Evolutionary conservation across 495 filamentous ascomycete species (phyloP), one percentile per base, ranked within the genome.

Genomic region (Talaromyces nanjingensis): DNA sequence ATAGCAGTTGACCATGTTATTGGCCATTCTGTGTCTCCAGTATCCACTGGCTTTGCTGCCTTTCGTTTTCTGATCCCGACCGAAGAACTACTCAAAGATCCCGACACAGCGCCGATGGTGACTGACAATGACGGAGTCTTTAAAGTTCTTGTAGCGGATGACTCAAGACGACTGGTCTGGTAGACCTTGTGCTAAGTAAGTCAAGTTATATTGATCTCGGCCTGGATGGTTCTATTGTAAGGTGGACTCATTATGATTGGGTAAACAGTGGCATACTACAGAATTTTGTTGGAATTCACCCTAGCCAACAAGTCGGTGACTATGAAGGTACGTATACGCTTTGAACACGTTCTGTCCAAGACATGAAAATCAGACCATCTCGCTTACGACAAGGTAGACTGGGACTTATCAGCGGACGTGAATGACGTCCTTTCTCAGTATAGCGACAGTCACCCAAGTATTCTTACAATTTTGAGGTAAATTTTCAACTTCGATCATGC

Each of bases 11-110:
- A 29, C 27, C 27, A 29, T 29, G 27, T 29, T 29, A 29, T 29
- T 29, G 27, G 27, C 27, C 27, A 29, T 29, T 70, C 76, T 9
- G 60, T 67, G 11, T 69, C 69, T 27, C 69, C 64, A 29, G 63
- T 34, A 14, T 18, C 57, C 1, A 69, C 68, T 0, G 66, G 67
- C 1, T 56, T 64, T 60, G 62, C 64, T 24, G 70, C 69, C 0
- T 74, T 72, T 37, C 67, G 72, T 8, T 74, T 72, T 58, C 33
- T 69, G 39, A 57, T 72, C 4, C 64, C 72, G 1, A 70, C 65
- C 1, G 66, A 67, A 16, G 58, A 29, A 3, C 24, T 72, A 0
- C 1, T 11, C 3, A 8, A 27, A 0, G 61, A 67, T 24, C 63
- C 64, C 3, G 45, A 58, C 12, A 25, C 55, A 25, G 55, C 55